phyloP scores from a whole-genome alignment of 441 rosid genomes.

The Corymbia citriodora region DNA sequence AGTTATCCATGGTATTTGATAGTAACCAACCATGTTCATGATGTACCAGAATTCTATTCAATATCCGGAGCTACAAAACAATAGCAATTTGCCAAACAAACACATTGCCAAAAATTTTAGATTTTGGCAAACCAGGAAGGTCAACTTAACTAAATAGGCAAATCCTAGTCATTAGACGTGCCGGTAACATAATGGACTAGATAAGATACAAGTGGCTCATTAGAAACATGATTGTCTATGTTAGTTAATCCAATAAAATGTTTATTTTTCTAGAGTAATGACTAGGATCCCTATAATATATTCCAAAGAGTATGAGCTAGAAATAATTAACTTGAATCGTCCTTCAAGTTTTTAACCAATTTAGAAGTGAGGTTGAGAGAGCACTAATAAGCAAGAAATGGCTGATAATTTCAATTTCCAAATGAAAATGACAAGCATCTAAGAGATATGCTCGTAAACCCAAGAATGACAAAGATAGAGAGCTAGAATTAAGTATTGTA shows the following conservation, averaged over 20 bases:
- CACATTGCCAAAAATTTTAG: neutral
- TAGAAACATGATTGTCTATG: neutral
- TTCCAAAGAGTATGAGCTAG: neutral
- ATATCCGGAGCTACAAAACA: neutral
- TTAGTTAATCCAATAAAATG: neutral
- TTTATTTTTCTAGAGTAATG: neutral
- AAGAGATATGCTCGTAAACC: rapidly evolving
- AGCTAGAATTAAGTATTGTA: neutral
- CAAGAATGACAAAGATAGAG: neutral
- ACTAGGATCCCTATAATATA: neutral
- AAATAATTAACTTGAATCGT: neutral
- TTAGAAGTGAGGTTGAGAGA: neutral
- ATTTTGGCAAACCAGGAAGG: neutral
- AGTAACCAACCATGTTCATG: neutral
- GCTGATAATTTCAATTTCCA: neutral
- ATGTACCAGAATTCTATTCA: neutral
- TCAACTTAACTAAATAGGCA: neutral
- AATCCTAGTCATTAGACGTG: neutral
- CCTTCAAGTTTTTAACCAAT: neutral
- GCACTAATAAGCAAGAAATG: neutral
- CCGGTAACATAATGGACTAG: neutral
- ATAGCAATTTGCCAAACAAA: neutral
- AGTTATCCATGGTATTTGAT: neutral
- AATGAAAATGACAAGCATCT: neutral
- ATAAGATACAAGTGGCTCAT: neutral